Evolutionary conservation across 2,329 filamentous ascomycete species (phyloP), one percentile per base, ranked within the genome.

Genomic region (Remersonia thermophila): DNA sequence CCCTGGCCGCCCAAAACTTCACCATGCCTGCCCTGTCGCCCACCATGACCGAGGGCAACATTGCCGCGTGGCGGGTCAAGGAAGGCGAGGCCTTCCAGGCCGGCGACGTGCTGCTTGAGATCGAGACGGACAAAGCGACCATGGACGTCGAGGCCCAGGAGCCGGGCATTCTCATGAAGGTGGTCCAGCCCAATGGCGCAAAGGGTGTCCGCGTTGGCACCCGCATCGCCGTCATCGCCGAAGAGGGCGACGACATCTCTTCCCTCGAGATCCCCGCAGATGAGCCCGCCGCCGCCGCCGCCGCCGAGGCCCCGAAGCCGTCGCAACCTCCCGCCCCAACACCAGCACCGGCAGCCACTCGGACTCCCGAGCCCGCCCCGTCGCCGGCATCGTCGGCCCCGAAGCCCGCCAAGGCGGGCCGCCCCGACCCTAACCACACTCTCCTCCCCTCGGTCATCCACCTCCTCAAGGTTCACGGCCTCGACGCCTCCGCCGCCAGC

Each of bases 71-170:
- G 85, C 81, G 77, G 58, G 71, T 93, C 52, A 89, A 89, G 60
- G 85, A 93, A 64, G 85, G 84, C 55, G 83, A 91, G 49, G 70
- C 74, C 35, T 93, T 85, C 59, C 67, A 73, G 33, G 81, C 84
- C 39, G 85, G 85, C 48, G 85, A 93, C 58, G 83, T 93, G 23
- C 69, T 93, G 35, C 75, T 93, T 41, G 85, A 93, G 62, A 91
- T 93, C 56, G 85, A 93, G 65, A 93, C 85, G 40, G 85, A 93
- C 61, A 93, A 93, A 69, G 85, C 85, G 38, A 83, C 83, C 38
- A 93, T 93, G 84, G 86, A 93, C 50, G 85, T 93, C 17, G 86
- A 93, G 66, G 85, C 85, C 28, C 85, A 91, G 62, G 85, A 93
- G 30, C 84, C 93, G 54, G 85, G 86, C 29, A 67, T 89, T 48